phyloP scores from a whole-genome alignment of 2,329 filamentous ascomycete species.

The Aspergillus melleus region DNA sequence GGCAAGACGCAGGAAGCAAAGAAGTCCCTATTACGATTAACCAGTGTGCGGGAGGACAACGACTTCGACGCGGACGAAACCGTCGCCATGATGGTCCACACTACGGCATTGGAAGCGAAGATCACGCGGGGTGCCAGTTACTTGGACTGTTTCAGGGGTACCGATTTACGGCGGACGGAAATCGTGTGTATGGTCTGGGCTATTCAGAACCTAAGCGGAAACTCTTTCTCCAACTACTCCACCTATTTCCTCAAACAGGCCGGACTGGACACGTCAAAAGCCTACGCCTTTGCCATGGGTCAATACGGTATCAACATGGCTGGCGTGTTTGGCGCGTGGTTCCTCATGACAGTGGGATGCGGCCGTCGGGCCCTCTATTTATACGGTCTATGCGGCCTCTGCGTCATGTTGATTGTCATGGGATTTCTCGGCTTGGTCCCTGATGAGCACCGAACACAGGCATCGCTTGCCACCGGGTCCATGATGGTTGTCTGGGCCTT shows the following conservation, averaged over 20 bases:
- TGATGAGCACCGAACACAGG: constrained; percentile 56
- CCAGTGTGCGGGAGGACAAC: constrained; percentile 54
- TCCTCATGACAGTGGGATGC: constrained; percentile 71
- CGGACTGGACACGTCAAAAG: constrained; percentile 50
- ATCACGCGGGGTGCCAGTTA: constrained; percentile 75
- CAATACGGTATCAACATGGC: constrained; percentile 71
- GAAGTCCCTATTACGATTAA: constrained; percentile 45
- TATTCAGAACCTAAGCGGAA: constrained; percentile 64
- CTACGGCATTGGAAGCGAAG: constrained; percentile 74
- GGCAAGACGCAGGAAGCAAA: constrained; percentile 50
- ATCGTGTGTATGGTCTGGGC: constrained; percentile 66
- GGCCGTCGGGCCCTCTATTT: constrained; percentile 77
- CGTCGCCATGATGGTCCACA: constrained; percentile 89
- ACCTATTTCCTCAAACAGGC: constrained; percentile 61
- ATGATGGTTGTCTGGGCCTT: constrained; percentile 84
- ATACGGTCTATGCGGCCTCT: constrained; percentile 72
- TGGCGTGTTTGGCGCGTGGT: constrained; percentile 80
- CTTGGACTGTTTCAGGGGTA: constrained; percentile 79
- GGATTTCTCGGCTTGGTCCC: constrained; percentile 80
- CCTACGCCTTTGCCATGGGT: constrained; percentile 59
- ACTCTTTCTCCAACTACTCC: constrained; percentile 64
- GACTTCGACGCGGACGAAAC: constrained; percentile 82
- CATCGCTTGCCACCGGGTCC: constrained; percentile 74
- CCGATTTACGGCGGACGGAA: constrained; percentile 75
- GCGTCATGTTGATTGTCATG: constrained; percentile 74